Percentiles rank a stretch among this genome's conserved stretches.
Evolutionary conservation across 208 protist genomes (phyloP).

Genomic region (Crithidia thermophila): DNA sequence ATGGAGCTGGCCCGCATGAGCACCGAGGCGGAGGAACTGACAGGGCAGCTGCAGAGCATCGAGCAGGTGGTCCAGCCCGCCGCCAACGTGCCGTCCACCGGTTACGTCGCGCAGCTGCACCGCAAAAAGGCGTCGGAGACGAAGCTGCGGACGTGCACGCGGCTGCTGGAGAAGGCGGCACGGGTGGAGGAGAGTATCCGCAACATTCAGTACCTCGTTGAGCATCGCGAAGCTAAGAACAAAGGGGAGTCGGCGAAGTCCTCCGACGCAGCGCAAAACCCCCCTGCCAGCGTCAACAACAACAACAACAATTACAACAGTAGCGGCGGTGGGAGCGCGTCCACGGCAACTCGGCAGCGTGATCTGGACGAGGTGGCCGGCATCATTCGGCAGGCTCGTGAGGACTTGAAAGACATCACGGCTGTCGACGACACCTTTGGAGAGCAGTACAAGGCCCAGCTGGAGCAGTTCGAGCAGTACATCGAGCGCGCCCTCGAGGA

Average conservation of each 20-base stretch:
- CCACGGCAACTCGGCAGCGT: constrained; percentile 8
- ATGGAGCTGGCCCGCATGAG: constrained; percentile 76
- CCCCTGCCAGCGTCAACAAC: not conserved
- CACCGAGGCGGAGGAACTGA: constrained; percentile 53
- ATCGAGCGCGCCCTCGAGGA: constrained; percentile 63
- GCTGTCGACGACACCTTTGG: constrained; percentile 63
- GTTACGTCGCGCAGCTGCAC: constrained; percentile 40
- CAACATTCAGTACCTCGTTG: constrained; percentile 49
- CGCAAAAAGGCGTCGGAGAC: constrained; percentile 39
- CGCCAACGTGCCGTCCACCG: constrained; percentile 6
- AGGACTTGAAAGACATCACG: constrained; percentile 53
- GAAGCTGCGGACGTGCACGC: constrained; percentile 55
- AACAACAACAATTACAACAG: not conserved
- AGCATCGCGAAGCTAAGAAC: constrained; percentile 29
- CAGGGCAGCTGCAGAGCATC: constrained; percentile 48
- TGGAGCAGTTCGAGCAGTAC: constrained; percentile 61
- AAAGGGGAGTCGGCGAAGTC: not conserved
- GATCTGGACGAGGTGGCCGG: constrained; percentile 28
- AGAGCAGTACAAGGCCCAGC: constrained; percentile 46
- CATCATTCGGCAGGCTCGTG: constrained; percentile 36
- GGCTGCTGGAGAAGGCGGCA: constrained; percentile 48
- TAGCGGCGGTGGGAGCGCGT: not conserved
- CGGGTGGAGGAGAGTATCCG: constrained; percentile 50
- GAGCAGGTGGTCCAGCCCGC: constrained; percentile 40
- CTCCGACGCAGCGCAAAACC: not conserved